A percentile compares a stretch with the other conserved stretches of the same genome.
These are phyloP conservation scores for Pyrenophora teres DNA, from an alignment of 2,329 filamentous ascomycete species.

Conservation along the genomic window DNA sequence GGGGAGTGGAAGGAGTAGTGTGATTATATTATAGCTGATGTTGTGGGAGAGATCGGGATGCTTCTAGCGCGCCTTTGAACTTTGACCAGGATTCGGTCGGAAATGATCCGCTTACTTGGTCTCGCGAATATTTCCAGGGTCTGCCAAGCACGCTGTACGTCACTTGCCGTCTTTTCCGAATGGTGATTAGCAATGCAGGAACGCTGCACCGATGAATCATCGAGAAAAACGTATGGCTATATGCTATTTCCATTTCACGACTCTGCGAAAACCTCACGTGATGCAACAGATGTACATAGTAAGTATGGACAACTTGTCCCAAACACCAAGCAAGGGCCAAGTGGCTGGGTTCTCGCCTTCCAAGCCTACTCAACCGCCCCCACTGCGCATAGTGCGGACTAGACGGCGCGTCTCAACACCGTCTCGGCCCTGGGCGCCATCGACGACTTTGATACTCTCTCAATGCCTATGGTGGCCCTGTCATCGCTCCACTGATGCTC, in stretches of 20 bases:
- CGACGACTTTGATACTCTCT: constrained; percentile 4
- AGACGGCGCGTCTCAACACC: constrained; percentile 14
- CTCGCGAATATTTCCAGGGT: constrained; percentile 6
- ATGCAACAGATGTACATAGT: background rate
- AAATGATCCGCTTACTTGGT: constrained; percentile 16
- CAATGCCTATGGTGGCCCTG: constrained; percentile 3
- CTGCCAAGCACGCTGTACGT: constrained; percentile 11
- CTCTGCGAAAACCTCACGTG: constrained; percentile 1
- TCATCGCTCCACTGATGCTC: constrained; percentile 10
- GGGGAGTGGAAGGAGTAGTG: constrained; percentile 10
- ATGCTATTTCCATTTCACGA: background rate
- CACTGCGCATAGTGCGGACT: constrained; percentile 18
- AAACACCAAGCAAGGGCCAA: constrained; percentile 13
- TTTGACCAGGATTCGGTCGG: constrained; percentile 10
- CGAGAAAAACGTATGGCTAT: background rate
- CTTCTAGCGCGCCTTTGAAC: constrained; percentile 10
- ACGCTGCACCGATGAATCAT: constrained; percentile 3
- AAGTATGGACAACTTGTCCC: background rate
- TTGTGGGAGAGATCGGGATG: constrained; percentile 20
- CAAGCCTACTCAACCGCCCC: constrained; percentile 15
- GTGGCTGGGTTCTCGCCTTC: constrained; percentile 2
- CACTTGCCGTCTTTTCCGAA: constrained; percentile 3
- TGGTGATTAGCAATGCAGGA: constrained; percentile 8
- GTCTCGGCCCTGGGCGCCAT: constrained; percentile 7
- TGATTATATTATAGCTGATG: constrained; percentile 15